These are phyloP conservation scores for Fistulifera solaris DNA, from an alignment of 108 stramenopile genomes.

Conservation along the genomic window DNA sequence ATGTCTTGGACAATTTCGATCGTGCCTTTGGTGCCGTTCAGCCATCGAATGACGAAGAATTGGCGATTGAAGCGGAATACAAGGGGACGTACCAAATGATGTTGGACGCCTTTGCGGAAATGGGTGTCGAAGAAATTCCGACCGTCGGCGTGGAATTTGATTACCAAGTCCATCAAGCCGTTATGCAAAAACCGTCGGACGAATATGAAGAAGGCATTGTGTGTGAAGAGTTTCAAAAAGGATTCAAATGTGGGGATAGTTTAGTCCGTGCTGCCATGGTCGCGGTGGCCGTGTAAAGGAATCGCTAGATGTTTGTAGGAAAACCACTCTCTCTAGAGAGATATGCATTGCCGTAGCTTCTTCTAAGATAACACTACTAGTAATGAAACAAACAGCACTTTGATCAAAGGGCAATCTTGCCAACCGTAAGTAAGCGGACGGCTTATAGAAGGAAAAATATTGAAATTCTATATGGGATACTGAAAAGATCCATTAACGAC, in stretches of 20 bases:
- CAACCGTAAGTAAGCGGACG: no score
- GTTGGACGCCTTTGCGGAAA: conserved; percentile 40
- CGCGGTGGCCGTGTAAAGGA: conserved; percentile 52
- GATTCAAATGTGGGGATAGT: conserved; percentile 58
- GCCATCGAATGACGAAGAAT: conserved; percentile 49
- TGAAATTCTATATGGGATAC: conserved; percentile 12
- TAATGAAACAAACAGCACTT: no score
- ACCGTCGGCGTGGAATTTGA: conserved; percentile 83
- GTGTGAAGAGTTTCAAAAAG: conserved; percentile 80
- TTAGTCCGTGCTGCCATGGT: conserved; percentile 85
- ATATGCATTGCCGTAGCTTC: no score
- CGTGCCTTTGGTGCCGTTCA: conserved; percentile 62
- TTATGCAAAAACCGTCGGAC: conserved; percentile 67
- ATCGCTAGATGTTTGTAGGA: no score
- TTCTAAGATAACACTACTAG: no score
- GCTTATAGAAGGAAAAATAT: no score
- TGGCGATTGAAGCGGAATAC: conserved; percentile 61
- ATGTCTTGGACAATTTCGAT: conserved; percentile 75
- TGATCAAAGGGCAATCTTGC: no score
- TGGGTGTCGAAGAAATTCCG: conserved; percentile 71
- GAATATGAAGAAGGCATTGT: conserved; percentile 82
- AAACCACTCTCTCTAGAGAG: no score
- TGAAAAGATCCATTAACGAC: conserved; percentile 59
- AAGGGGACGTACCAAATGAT: conserved; percentile 53
- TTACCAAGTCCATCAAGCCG: conserved; percentile 82